These are phyloP conservation scores for Carpinus viminea DNA, from an alignment of 306 rosid species.

Conservation along the genomic window DNA sequence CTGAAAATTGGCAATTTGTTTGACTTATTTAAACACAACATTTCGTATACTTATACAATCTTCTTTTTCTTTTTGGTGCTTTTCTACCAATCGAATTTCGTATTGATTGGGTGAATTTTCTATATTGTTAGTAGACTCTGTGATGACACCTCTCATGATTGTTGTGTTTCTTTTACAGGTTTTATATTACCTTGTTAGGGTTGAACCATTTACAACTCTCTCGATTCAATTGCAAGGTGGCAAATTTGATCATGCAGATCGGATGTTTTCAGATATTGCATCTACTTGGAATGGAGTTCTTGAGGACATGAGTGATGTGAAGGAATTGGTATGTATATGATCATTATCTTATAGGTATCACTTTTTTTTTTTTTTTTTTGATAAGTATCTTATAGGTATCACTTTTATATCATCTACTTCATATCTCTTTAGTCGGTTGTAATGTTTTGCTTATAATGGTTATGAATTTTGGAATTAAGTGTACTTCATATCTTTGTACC, in stretches of 20 bases:
- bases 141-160: slow-evolving; percentile 6
- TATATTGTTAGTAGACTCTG: not conserved
- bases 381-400: slow-evolving; percentile 10
- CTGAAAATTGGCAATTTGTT: not conserved
- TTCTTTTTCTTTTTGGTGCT: not conserved
- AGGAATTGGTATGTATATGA: slow-evolving; percentile 75
- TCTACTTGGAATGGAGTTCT: slow-evolving; percentile 95
- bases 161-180: slow-evolving; percentile 63
- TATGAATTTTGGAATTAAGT: slow-evolving; percentile 18
- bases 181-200: slow-evolving; percentile 88
- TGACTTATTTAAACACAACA: too few relatives aligned
- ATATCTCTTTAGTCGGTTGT: slow-evolving; percentile 4
- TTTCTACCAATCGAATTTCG: not conserved
- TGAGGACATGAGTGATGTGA: slow-evolving; percentile 98
- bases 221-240: slow-evolving; percentile 97
- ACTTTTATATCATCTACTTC: slow-evolving; percentile 13
- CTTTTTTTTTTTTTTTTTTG: too few relatives aligned
- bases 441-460: slow-evolving; percentile 20
- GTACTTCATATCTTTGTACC: slow-evolving; percentile 11
- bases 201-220: slow-evolving; percentile 96
- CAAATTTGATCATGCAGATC: slow-evolving; percentile 96
- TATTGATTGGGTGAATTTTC: not conserved
- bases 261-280: slow-evolving; percentile 93
- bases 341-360: slow-evolving; percentile 13
- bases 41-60: not conserved